phyloP scores from a whole-genome alignment of 2,329 filamentous ascomycete genomes.

The Sarocladium kiliense region DNA sequence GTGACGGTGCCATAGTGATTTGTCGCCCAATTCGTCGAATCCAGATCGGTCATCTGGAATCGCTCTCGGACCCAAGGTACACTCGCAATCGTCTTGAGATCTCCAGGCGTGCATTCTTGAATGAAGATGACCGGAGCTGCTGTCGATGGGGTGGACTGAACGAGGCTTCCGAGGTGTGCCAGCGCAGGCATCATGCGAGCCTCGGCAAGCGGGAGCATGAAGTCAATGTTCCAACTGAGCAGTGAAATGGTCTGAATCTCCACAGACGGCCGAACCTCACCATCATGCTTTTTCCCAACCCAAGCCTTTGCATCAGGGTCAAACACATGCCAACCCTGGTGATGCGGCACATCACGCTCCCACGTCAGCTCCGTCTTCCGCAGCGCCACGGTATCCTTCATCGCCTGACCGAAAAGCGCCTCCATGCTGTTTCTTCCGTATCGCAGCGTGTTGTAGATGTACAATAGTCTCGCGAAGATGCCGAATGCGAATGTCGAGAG shows the following conservation, averaged over 20 bases:
- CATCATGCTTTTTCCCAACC: neutral
- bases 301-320: neutral
- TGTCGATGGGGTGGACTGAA: conserved; percentile 6
- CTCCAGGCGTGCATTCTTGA: conserved; percentile 44
- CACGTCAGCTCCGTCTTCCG: conserved; percentile 12
- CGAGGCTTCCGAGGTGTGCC: conserved; percentile 18
- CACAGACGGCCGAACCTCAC: neutral
- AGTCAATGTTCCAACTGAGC: conserved; percentile 32
- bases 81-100: conserved; percentile 37
- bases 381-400: conserved; percentile 14
- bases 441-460: neutral
- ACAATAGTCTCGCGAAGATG: neutral
- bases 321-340: conserved; percentile 12
- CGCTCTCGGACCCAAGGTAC: conserved; percentile 40
- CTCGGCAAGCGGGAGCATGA: conserved; percentile 25
- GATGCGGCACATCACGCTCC: conserved; percentile 12
- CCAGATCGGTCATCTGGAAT: conserved; percentile 45
- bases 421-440: neutral
- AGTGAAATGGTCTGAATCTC: conserved; percentile 21
- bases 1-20: conserved; percentile 47
- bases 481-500: too few relatives aligned
- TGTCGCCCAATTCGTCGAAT: conserved; percentile 36
- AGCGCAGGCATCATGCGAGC: conserved; percentile 27
- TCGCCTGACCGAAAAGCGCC: conserved; percentile 11
- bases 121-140: conserved; percentile 39